Conservation (phyloP, 2,329 filamentous ascomycete species). For the Fusarium devonianum region DNA sequence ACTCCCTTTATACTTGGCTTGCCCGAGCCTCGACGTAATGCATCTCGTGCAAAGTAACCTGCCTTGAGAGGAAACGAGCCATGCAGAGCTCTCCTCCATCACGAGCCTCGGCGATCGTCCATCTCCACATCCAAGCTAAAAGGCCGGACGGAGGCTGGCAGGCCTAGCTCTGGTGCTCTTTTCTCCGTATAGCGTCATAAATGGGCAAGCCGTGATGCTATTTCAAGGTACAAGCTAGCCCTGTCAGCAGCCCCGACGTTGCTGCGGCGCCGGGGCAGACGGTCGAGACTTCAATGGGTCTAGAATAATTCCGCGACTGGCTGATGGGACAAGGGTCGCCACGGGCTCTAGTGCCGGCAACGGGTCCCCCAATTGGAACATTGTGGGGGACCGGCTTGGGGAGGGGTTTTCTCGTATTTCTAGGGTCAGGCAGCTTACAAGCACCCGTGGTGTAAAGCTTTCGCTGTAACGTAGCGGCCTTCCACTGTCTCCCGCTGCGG, state of each 20-base stretch:
- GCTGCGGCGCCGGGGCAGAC: background rate
- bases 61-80: constrained; percentile 24
- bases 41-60: constrained; percentile 17
- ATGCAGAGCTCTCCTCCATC: constrained; percentile 25
- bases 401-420: constrained; percentile 32
- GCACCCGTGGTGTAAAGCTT: constrained; percentile 10
- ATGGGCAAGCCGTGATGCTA: constrained; percentile 21
- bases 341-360: no score
- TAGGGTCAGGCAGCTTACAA: constrained; percentile 8
- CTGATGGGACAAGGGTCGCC: no score
- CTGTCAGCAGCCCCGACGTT: no score
- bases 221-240: constrained; percentile 23
- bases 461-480: constrained; percentile 30
- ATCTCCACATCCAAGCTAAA: constrained; percentile 27
- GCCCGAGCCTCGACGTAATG: background rate
- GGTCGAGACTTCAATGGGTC: constrained; percentile 25
- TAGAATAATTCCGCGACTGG: constrained; percentile 25
- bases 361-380: constrained; percentile 12
- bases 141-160: constrained; percentile 21
- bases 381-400: constrained; percentile 33
- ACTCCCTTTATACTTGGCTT: constrained; percentile 35
- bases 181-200: constrained; percentile 28
- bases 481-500: background rate
- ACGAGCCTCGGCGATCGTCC: constrained; percentile 30
- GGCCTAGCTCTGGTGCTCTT: constrained; percentile 3